Percentiles rank a stretch among this genome's conserved stretches.
phyloP scores from a whole-genome alignment of 2,329 filamentous ascomycete genomes.

The Botrytis sinoallii region DNA sequence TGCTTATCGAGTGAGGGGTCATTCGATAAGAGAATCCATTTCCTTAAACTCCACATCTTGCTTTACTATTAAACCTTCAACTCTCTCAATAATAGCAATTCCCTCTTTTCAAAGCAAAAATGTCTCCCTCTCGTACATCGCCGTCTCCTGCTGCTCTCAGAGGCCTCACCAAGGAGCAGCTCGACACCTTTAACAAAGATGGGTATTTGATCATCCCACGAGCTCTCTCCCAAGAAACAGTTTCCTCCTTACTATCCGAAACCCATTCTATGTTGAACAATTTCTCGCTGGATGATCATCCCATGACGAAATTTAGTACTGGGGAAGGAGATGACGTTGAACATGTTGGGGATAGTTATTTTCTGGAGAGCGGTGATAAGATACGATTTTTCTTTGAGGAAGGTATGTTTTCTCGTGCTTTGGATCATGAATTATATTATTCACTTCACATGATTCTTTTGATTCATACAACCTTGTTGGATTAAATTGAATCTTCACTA shows the following conservation, averaged over 20 bases:
- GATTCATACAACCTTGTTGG: not conserved
- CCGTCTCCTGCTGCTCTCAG: constrained; percentile 7
- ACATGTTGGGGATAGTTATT: constrained; percentile 94
- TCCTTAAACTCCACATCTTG: not conserved
- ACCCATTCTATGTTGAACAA: constrained; percentile 69
- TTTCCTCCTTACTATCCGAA: constrained; percentile 67
- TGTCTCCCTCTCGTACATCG: not conserved
- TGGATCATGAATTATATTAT: not conserved
- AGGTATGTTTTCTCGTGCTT: constrained; percentile 39
- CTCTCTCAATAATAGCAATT: not conserved
- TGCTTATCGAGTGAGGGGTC: not conserved
- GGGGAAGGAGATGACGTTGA: constrained; percentile 60
- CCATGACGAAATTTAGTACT: constrained; percentile 91
- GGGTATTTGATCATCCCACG: constrained; percentile 86
- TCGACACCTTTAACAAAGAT: constrained; percentile 71
- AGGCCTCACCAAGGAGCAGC: constrained; percentile 65
- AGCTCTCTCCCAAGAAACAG: constrained; percentile 65
- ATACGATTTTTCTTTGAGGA: constrained; percentile 97
- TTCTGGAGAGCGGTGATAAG: constrained; percentile 85
- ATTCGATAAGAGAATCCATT: constrained; percentile 5
- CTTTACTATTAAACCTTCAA: not conserved
- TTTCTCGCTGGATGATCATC: constrained; percentile 79
- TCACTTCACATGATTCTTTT: not conserved
- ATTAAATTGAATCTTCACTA: not conserved
- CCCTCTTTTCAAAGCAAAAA: not conserved